Conservation (phyloP, 805 yeast genomes). For the Candida khao-thaluensis region DNA sequence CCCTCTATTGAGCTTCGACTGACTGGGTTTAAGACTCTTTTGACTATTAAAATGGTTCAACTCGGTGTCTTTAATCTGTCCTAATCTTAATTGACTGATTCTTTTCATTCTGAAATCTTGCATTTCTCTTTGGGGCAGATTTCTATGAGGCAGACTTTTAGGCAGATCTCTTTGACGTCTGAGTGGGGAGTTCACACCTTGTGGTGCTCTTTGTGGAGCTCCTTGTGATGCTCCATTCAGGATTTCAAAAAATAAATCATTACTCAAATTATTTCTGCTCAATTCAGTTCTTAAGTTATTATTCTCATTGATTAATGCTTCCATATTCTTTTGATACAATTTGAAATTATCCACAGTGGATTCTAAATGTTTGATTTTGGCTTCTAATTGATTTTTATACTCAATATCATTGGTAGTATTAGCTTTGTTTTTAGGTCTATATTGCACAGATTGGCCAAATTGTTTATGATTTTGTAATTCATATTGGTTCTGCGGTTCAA, state of each 20-base stretch:
- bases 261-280: constrained; percentile 18
- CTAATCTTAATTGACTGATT: constrained; percentile 35
- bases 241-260: constrained; percentile 15
- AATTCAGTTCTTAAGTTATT: constrained; percentile 12
- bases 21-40: constrained; percentile 2
- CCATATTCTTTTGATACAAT: constrained; percentile 15
- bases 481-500: neutral
- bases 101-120: constrained; percentile 34
- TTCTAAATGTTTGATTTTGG: constrained; percentile 13
- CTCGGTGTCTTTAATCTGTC: constrained; percentile 4
- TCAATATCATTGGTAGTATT: neutral
- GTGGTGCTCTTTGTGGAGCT: too few relatives aligned
- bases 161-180: neutral
- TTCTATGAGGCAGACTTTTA: neutral
- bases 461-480: neutral
- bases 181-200: too few relatives aligned
- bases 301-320: constrained; percentile 17
- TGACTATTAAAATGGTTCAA: neutral
- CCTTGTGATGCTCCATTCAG: too few relatives aligned
- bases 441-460: constrained; percentile 7
- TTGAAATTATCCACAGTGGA: constrained; percentile 8
- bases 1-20: constrained; percentile 19
- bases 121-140: neutral
- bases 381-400: constrained; percentile 9
- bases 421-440: neutral